Base-by-base conservation (phyloP, 2,329 filamentous ascomycete genomes). In the Pezizomycotina sp. region DNA sequence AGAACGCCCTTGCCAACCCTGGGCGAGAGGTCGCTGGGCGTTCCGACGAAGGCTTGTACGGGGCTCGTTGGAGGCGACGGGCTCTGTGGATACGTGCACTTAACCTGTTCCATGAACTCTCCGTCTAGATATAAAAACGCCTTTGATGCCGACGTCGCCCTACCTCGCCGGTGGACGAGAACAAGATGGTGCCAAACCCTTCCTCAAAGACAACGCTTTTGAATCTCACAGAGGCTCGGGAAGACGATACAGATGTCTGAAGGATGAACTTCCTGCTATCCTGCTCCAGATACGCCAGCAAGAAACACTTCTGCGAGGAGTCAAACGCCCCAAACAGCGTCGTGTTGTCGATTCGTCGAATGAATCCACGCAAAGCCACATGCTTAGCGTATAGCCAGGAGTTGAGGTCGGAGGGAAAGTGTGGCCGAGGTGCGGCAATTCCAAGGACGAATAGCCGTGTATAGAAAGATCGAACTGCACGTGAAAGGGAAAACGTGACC, bases 261-360 rank as follows among this genome's bases (percentile, higher is more conserved):
- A 98, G 63, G 48, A 98, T 98, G 48, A 98, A 78, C 58, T 92
- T 89, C 43, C 71, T 79, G 2, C 82, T 92, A 55, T 93, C 84
- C 53, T 77, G 83, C 55, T 98, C 91, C 24, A 98, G 65, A 53
- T 98, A 98, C 42, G 83, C 75, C 49, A 98, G 71, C 22, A 98
- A 61, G 52, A 98, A 98, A 57, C 89, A 98, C 4, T 80, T 82
- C 56, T 95, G 86, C 4, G 73, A 82, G 3, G 76, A 66, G 58
- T 98, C 89, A 56, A 91, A 95, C 6, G 89, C 81, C 16, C 89
- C 89, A 55, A 98, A 98, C 9, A 98, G 68, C 0, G 89, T 98
- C 0, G 89, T 98, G 56, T 98, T 89, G 10, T 78, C 28, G 71
- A 69, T 4, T 70, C 62, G 55, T 98, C 91, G 56, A 89, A 95